These are phyloP conservation scores for Fusarium miscanthi DNA, from an alignment of 2,329 filamentous ascomycete species.

Conservation along the genomic window DNA sequence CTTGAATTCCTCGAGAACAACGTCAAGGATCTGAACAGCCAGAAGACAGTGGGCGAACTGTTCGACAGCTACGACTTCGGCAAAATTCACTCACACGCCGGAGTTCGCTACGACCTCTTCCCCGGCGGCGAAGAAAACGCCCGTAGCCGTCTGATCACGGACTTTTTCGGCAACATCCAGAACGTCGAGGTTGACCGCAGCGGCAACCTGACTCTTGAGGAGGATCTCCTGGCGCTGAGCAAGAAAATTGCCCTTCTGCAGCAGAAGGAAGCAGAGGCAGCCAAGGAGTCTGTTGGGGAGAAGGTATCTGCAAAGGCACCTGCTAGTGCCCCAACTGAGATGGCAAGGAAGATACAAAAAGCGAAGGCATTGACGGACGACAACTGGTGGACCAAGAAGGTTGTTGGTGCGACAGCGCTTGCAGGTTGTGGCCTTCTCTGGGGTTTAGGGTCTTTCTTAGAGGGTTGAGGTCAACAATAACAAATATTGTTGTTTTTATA, in stretches of 20 bases:
- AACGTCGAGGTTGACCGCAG: conserved; percentile 87
- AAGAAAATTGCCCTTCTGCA: conserved; percentile 69
- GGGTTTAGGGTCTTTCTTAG: conserved; percentile 67
- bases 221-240: conserved; percentile 83
- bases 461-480: conserved; percentile 34
- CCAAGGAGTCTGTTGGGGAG: conserved; percentile 41
- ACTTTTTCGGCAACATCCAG: conserved; percentile 98
- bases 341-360: conserved; percentile 47
- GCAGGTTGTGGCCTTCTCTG: conserved; percentile 71
- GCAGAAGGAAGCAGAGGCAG: conserved; percentile 59
- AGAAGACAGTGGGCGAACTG: conserved; percentile 90
- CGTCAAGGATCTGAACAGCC: conserved; percentile 85
- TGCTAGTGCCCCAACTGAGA: conserved; percentile 45
- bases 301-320: conserved; percentile 45
- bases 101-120: conserved; percentile 96
- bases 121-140: conserved; percentile 82
- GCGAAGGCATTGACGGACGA: conserved; percentile 73
- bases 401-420: conserved; percentile 69
- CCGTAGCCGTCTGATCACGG: conserved; percentile 84
- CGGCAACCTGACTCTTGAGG: conserved; percentile 68
- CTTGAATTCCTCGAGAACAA: conserved; percentile 95
- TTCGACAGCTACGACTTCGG: conserved; percentile 96
- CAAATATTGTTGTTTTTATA: neutral
- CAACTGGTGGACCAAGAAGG: conserved; percentile 75
- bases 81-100: conserved; percentile 94